Conservation (phyloP, 257 asterid genomes). For the Primulina huaijiensis region DNA sequence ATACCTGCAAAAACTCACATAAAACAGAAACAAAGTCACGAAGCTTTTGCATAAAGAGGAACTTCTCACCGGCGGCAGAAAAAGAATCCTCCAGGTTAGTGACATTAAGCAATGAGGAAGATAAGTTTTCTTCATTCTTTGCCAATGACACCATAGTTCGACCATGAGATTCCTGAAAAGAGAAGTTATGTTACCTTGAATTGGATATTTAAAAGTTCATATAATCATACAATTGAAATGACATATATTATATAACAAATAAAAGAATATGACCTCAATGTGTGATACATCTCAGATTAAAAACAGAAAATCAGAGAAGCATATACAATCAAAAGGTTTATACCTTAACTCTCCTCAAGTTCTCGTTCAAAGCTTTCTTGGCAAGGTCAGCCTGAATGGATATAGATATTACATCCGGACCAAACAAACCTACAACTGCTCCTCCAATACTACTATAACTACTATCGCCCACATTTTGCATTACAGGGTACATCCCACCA, state of each 20-base stretch:
- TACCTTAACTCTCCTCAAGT: conserved; percentile 67
- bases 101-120: conserved; percentile 71
- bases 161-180: conserved; percentile 70
- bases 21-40: conserved; percentile 94
- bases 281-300: background rate
- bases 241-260: background rate
- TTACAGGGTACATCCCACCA: conserved; percentile 39
- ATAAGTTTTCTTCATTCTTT: conserved; percentile 71
- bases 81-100: conserved; percentile 66
- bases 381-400: conserved; percentile 79
- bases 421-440: conserved; percentile 40
- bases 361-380: conserved; percentile 69
- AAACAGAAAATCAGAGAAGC: conserved; percentile 8
- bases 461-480: conserved; percentile 32
- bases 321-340: conserved; percentile 13
- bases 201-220: background rate
- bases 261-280: background rate
- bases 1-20: conserved; percentile 95
- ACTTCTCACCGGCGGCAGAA: conserved; percentile 93
- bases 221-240: conserved; percentile 10
- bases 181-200: conserved; percentile 12
- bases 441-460: conserved; percentile 51
- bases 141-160: conserved; percentile 51
- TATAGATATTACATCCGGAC: conserved; percentile 53
- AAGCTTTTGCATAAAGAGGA: conserved; percentile 98